Conservation (phyloP, 352 stramenopile genomes). For the Aphanomyces stellatus region DNA sequence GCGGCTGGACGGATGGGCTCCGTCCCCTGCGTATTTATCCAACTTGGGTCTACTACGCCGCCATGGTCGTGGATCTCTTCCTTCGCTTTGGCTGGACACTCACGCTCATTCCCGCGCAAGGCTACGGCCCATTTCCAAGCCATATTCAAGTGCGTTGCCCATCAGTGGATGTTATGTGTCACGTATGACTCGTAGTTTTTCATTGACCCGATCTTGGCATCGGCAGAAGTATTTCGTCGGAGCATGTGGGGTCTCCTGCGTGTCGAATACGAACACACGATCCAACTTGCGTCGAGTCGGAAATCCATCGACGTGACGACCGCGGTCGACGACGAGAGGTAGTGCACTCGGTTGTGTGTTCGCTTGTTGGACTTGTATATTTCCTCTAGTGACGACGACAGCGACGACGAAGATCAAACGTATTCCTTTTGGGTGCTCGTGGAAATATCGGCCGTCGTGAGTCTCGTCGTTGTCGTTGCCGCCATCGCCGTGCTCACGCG, state of each 20-base stretch:
- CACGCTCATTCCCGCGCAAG: slow-evolving; percentile 58
- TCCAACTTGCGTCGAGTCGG: neutral
- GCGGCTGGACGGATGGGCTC: slow-evolving; percentile 55
- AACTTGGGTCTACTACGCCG: slow-evolving; percentile 72
- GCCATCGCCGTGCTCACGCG: slow-evolving; percentile 2
- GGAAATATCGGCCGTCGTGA: slow-evolving; percentile 12
- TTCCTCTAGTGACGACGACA: slow-evolving; percentile 3
- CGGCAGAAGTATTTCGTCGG: slow-evolving; percentile 76
- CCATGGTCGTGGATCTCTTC: slow-evolving; percentile 67
- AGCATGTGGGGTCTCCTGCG: slow-evolving; percentile 84
- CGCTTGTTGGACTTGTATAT: neutral
- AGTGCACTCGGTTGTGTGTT: too few relatives aligned
- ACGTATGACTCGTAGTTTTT: slow-evolving; percentile 32
- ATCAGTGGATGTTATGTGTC: neutral
- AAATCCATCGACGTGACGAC: neutral
- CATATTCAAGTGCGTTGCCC: slow-evolving; percentile 13
- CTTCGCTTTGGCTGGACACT: slow-evolving; percentile 77
- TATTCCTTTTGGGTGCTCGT: slow-evolving; percentile 12
- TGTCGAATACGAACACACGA: slow-evolving; percentile 71
- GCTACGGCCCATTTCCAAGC: slow-evolving; percentile 37
- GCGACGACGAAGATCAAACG: slow-evolving; percentile 4
- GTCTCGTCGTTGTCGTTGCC: slow-evolving; percentile 5
- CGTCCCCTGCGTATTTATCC: slow-evolving; percentile 72
- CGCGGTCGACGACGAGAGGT: neutral
- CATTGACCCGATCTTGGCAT: slow-evolving; percentile 75